Evolutionary conservation across 2,329 filamentous ascomycete genomes (phyloP).

Genomic region (Talaromyces sp.): DNA sequence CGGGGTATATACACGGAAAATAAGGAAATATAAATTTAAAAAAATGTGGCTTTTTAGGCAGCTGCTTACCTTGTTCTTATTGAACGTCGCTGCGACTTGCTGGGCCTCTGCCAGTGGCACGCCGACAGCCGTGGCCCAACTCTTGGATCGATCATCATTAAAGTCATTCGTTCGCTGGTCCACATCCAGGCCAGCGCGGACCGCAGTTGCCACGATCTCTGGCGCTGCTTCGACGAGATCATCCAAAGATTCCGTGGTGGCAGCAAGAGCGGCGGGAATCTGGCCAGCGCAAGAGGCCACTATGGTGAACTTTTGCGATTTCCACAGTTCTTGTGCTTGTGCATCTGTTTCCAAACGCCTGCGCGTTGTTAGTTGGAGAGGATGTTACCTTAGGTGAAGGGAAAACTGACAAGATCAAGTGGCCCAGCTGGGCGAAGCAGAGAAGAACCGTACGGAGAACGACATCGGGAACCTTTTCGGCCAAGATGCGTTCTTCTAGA

Average conservation of each 20-base stretch:
- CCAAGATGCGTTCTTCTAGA: background rate
- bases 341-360: background rate
- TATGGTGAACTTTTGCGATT: background rate
- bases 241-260: background rate
- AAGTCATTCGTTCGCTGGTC: conserved; percentile 1
- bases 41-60: background rate
- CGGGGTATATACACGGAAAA: background rate
- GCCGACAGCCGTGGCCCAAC: conserved; percentile 5
- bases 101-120: background rate
- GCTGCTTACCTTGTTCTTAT: background rate
- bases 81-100: background rate
- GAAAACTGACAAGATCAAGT: background rate
- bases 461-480: conserved; percentile 1
- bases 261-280: background rate
- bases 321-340: background rate
- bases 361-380: background rate
- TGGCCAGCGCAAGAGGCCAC: conserved; percentile 6
- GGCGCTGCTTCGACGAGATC: conserved; percentile 1
- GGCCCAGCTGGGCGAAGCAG: conserved; percentile 2
- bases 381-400: background rate
- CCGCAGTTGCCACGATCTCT: conserved; percentile 2
- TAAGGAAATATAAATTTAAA: background rate
- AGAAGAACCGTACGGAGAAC: conserved; percentile 5
- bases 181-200: conserved; percentile 2
- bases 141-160: conserved; percentile 1